These are phyloP conservation scores for Nannochloropsis oceanica DNA, from an alignment of 108 stramenopile species.

Conservation along the genomic window DNA sequence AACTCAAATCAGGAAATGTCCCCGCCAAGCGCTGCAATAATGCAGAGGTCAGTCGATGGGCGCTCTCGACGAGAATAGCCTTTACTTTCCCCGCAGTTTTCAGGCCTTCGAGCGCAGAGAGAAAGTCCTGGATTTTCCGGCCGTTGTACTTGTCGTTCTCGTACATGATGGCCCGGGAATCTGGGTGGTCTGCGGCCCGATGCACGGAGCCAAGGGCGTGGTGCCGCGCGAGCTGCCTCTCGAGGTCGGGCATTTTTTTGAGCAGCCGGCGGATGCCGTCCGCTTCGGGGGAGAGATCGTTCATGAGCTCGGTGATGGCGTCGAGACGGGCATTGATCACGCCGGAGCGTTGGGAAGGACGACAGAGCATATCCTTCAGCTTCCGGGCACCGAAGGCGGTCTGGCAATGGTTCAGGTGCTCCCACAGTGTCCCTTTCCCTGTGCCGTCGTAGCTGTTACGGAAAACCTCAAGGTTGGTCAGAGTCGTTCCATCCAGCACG, in stretches of 20 bases:
- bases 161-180: conserved; percentile 81
- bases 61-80: conserved; percentile 38
- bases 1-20: conserved; percentile 64
- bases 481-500: conserved; percentile 82
- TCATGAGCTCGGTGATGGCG: conserved; percentile 74
- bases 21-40: conserved; percentile 54
- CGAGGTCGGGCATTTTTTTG: conserved; percentile 72
- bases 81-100: not conserved
- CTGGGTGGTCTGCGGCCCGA: conserved; percentile 57
- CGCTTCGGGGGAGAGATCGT: conserved; percentile 32
- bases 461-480: conserved; percentile 88
- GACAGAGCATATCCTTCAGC: conserved; percentile 81
- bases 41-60: conserved; percentile 55
- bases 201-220: conserved; percentile 65
- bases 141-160: conserved; percentile 71
- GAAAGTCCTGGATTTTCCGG: conserved; percentile 59
- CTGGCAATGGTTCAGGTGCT: conserved; percentile 66
- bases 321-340: conserved; percentile 82
- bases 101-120: conserved; percentile 17
- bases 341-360: conserved; percentile 54
- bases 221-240: conserved; percentile 71
- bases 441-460: conserved; percentile 48
- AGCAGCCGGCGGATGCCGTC: conserved; percentile 52
- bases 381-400: conserved; percentile 81
- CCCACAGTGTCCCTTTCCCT: conserved; percentile 64